phyloP scores from a whole-genome alignment of 345 rosid genomes.

The Eutrema japonicum region DNA sequence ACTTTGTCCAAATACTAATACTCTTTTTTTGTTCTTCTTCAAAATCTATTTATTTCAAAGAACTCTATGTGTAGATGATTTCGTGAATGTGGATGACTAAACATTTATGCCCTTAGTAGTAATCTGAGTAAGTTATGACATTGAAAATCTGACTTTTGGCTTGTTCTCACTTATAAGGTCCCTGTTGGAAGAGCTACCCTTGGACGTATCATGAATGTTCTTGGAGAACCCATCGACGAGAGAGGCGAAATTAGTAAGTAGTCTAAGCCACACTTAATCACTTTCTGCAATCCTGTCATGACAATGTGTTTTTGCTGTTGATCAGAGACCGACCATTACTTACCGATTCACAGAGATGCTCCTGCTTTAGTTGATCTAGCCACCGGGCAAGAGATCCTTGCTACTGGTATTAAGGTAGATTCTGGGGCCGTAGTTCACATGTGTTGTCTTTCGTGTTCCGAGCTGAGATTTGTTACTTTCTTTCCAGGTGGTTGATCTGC shows the following conservation, averaged over 20 bases:
- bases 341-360: constrained; percentile 97
- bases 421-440: neutral
- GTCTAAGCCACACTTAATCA: neutral
- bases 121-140: neutral
- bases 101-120: neutral
- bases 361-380: constrained; percentile 96
- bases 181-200: constrained; percentile 98
- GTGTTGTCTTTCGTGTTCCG: neutral
- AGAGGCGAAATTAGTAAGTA: constrained; percentile 85
- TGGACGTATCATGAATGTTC: constrained; percentile 96
- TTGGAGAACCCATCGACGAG: constrained; percentile 94
- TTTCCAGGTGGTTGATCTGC: constrained; percentile 86
- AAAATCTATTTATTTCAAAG: neutral
- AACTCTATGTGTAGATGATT: neutral
- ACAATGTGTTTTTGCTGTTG: constrained; percentile 6
- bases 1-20: neutral
- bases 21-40: neutral
- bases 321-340: constrained; percentile 80
- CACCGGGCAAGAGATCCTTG: constrained; percentile 92
- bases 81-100: neutral
- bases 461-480: neutral
- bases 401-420: constrained; percentile 86
- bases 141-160: constrained; percentile 1
- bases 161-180: constrained; percentile 50
- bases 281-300: constrained; percentile 4